These are phyloP conservation scores for Backusella circina DNA, from an alignment of 192 early-diverging fungal genomes.

Conservation along the genomic window DNA sequence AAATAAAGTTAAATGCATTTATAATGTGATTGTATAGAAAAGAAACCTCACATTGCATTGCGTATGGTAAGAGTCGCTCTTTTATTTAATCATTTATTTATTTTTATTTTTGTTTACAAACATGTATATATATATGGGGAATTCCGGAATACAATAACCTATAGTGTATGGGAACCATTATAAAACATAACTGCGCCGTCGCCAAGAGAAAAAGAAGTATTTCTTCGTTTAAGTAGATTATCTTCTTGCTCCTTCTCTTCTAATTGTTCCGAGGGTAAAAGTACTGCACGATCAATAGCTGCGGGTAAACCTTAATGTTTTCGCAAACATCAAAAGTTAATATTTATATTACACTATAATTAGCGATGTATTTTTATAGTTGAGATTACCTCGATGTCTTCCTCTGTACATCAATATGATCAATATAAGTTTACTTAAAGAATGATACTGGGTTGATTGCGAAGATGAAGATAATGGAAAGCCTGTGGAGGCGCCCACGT, in stretches of 20 bases:
- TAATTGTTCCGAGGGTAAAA: constrained; percentile 31
- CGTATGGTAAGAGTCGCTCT: neutral
- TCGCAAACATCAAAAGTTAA: neutral
- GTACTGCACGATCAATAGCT: constrained; percentile 33
- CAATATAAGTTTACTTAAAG: constrained; percentile 31
- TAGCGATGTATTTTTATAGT: neutral
- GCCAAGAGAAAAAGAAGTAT: constrained; percentile 2
- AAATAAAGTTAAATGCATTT: neutral
- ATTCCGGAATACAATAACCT: constrained; percentile 10
- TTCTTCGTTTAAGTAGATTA: constrained; percentile 6
- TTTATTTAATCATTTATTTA: neutral
- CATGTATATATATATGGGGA: neutral
- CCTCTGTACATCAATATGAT: constrained; percentile 31
- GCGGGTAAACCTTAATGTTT: constrained; percentile 25
- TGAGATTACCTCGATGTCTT: constrained; percentile 27
- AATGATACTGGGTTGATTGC: constrained; percentile 19
- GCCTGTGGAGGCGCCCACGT: constrained; percentile 27
- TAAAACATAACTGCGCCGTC: constrained; percentile 1
- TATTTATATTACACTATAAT: neutral
- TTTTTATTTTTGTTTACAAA: neutral
- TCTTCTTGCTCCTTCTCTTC: constrained; percentile 25
- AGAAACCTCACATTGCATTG: neutral
- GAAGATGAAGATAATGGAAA: constrained; percentile 22
- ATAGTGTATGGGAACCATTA: constrained; percentile 15
- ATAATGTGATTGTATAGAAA: neutral